Evolutionary conservation across 768 basidiomycete species (phyloP), one percentile per base, ranked within the genome.

Genomic region (Galerina marginata): DNA sequence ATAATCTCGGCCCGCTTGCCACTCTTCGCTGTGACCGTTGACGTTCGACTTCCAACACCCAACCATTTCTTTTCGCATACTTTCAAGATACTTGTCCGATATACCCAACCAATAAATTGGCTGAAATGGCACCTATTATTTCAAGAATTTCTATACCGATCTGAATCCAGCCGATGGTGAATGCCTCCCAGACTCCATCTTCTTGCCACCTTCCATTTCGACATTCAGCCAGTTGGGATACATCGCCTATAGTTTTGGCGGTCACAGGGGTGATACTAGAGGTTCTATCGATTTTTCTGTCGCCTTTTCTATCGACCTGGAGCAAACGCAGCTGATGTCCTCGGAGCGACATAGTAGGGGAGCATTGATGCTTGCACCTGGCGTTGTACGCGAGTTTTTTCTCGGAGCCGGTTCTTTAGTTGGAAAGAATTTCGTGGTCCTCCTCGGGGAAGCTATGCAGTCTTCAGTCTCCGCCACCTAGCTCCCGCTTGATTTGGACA

Each of bases 361-460:
- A 47, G 45, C n/a, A 20, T 39, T 52, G 36, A 37, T 62, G 56
- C 36, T 52, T 43, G 38, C 40, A 56, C 37, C 54, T 47, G 54
- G 12, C 39, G 43, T 59, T 37, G 29, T 57, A 54, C 16, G 25
- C 56, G 15, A 33, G 48, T 56, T 42, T 26, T 45, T 26, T 63
- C 53, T 69, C 68, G 68, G 68, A 51, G 46, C 68, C 68, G 68
- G 58, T 59, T 57, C 46, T 26, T 47, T 45, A 52, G 38, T n/a
- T 65, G 59, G 56, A 55, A 60, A 63, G 59, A 54, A 54, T 42
- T 54, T 25, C 53, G 49, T 23, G 47, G 37, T 45, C 51, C 54
- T 66, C 65, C 61, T 61, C 58, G 67, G 64, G 52, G 55, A 55
- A 43, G 20, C 53, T 45, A 12, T 50, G 26, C 38, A 50, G 15